Evolutionary conservation across 345 rosid species (phyloP), one percentile per base, ranked within the genome.

Genomic region (Garcia nutans): DNA sequence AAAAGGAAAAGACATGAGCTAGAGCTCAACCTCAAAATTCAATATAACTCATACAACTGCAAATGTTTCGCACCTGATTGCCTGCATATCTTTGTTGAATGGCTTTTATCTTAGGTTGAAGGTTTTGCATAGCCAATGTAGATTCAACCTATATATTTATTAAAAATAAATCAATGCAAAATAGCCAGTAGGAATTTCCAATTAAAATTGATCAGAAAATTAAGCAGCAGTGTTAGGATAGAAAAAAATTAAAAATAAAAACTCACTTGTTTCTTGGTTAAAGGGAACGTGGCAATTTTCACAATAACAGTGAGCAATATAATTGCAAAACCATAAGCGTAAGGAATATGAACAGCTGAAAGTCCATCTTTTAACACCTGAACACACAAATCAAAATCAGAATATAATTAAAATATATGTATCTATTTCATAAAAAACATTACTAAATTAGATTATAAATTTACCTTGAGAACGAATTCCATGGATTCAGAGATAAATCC

Each of bases 81-180:
- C 98, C 99, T 16, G 93, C 94, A 78, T 96, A 93, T 88, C 99
- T 93, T 84, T 93, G 96, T 81, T 96, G 99, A 81, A 96, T 96
- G 22, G 99, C 98, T 86, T 96, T 96, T 37, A 96, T 83, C 80
- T 96, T 93, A 5, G 98, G 99, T 82, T 96, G 98, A 76, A 96
- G 97, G 76, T 92, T 96, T 84, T 96, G 99, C 98, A 96, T 96
- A 33, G 98, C 98, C 6, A 96, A 71, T 9, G 99, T 93, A 55
- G 99, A 96, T 87, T 96, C 99, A 57, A 93, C 99, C 99, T 91
- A 80, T 74, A 83, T 15, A 78, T n/a, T 12, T 67, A 52, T 6
- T 28, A 65, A 65, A 28, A 42, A 17, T 42, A 67, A 44, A 19
- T 24, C 54, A 16, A 23, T 0, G 8, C 12, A 22, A 2, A 17